phyloP scores from a whole-genome alignment of 345 rosid genomes.

The Eucalyptus decipiens region DNA sequence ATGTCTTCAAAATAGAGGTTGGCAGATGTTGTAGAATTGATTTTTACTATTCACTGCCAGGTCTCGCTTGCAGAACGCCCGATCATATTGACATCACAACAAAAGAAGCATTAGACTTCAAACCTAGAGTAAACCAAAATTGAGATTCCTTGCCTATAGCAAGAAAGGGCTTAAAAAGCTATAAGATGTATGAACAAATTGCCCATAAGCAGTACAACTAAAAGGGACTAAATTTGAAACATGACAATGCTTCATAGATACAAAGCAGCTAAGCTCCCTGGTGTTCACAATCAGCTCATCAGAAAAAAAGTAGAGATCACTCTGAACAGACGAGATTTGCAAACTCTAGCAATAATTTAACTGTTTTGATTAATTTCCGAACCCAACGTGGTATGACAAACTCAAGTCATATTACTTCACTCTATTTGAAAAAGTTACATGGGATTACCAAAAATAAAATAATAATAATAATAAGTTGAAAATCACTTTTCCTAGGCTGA shows the following conservation, averaged over 20 bases:
- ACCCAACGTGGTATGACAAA: not conserved
- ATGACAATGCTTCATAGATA: not conserved
- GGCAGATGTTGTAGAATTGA: not conserved
- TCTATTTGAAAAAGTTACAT: not conserved
- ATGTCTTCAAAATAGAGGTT: not conserved
- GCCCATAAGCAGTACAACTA: not conserved
- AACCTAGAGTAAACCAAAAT: not conserved
- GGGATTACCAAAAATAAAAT: too few species aligned
- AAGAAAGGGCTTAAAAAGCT: not conserved
- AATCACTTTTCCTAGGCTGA: not conserved
- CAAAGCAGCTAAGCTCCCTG: not conserved
- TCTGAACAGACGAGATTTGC: not conserved
- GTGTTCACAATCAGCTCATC: not conserved
- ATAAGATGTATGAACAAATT: not conserved
- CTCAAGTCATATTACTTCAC: not conserved
- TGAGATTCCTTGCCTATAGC: not conserved
- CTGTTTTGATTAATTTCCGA: not conserved
- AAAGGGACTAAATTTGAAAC: not conserved
- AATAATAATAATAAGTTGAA: not conserved
- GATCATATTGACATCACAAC: not conserved
- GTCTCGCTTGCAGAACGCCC: not conserved
- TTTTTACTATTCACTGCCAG: not conserved
- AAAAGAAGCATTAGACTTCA: not conserved
- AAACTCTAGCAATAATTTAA: not conserved
- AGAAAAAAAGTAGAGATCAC: not conserved